Evolutionary conservation across 495 filamentous ascomycete genomes (phyloP).

Genomic region (Tuber calosporum): DNA sequence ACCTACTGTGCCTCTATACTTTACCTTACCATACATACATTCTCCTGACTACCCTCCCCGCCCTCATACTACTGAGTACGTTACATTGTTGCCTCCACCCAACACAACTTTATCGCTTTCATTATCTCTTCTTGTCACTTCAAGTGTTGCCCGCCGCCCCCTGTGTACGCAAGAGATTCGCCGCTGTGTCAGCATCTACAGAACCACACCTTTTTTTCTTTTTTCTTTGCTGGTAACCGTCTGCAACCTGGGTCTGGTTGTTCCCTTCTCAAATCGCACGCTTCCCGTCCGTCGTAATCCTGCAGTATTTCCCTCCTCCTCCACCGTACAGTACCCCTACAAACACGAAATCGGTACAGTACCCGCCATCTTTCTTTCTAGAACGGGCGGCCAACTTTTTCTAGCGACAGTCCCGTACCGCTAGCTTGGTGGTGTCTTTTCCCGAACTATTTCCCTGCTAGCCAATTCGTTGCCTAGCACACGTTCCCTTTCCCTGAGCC

Average conservation of each 20-base stretch:
- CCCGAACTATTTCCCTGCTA: conserved; percentile 29
- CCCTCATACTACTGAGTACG: not conserved
- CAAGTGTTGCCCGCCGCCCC: conserved; percentile 5
- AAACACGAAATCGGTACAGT: conserved; percentile 29
- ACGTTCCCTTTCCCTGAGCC: conserved; percentile 40
- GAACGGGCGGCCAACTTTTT: conserved; percentile 31
- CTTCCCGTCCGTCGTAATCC: conserved; percentile 34
- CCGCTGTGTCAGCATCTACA: conserved; percentile 37
- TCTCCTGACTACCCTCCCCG: not conserved
- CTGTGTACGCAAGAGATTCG: conserved; percentile 37
- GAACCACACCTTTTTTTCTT: conserved; percentile 19
- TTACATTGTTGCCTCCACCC: not conserved
- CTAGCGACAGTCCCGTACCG: conserved; percentile 40
- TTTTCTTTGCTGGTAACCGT: conserved; percentile 26
- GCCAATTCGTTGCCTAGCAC: conserved; percentile 32
- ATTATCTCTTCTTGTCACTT: not conserved
- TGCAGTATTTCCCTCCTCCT: conserved; percentile 27
- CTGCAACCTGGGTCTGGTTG: conserved; percentile 23
- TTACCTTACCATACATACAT: conserved; percentile 9
- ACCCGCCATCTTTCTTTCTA: conserved; percentile 26
- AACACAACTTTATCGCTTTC: not conserved
- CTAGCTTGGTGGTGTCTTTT: conserved; percentile 36
- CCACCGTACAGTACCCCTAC: conserved; percentile 13
- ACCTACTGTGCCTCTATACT: conserved; percentile 7
- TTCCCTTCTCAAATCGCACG: conserved; percentile 29